A percentile compares a stretch with the other conserved stretches of the same genome.
Conservation (phyloP, 768 basidiomycete genomes). For the Collybia sordida region DNA sequence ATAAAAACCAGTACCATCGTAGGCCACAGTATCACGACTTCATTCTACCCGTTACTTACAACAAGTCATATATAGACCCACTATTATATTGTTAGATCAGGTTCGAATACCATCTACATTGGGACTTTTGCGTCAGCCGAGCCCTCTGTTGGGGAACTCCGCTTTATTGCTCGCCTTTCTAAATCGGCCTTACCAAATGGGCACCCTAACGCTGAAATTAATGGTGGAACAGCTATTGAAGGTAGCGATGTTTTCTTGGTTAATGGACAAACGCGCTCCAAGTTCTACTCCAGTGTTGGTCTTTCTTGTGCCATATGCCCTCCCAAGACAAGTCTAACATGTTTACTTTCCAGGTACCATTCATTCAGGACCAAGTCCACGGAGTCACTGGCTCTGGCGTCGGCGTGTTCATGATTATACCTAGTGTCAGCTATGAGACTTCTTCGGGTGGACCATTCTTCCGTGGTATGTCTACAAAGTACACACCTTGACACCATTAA, state of each 20-base stretch:
- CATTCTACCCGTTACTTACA: background rate
- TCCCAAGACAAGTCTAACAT: background rate
- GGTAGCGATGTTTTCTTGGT: conserved; percentile 45
- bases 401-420: conserved; percentile 45
- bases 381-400: conserved; percentile 46
- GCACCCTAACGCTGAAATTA: conserved; percentile 33
- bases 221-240: conserved; percentile 44
- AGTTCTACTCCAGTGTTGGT: conserved; percentile 47
- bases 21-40: conserved; percentile 7
- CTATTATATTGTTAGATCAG: conserved; percentile 44
- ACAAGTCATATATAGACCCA: conserved; percentile 31
- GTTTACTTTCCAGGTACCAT: conserved; percentile 31
- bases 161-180: conserved; percentile 46
- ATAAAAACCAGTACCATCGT: conserved; percentile 45
- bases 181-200: conserved; percentile 41
- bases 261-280: conserved; percentile 46
- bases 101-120: conserved; percentile 44
- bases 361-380: conserved; percentile 52
- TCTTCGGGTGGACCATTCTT: conserved; percentile 52
- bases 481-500: background rate
- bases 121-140: conserved; percentile 47
- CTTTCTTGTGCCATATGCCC: background rate
- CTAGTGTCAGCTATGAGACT: conserved; percentile 42
- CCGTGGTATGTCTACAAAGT: conserved; percentile 28
- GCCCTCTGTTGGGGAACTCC: conserved; percentile 45